A percentile compares a stretch with the other conserved stretches of the same genome.
Evolutionary conservation across 2,329 filamentous ascomycete species (phyloP).

Genomic region (Fusarium redolens): DNA sequence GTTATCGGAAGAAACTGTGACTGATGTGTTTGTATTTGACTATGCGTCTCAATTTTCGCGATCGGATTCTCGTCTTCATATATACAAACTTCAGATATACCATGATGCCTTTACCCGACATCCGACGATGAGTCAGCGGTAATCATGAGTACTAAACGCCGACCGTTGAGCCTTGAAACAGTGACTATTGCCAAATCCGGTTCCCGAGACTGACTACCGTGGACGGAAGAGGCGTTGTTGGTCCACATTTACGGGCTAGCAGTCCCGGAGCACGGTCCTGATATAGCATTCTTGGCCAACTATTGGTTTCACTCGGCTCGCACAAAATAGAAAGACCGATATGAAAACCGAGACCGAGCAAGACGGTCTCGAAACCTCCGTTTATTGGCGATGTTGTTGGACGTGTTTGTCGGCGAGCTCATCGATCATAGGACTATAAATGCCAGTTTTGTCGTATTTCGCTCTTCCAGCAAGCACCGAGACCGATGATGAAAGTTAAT

Average conservation of each 20-base stretch:
- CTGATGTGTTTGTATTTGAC: background rate
- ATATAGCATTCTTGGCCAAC: background rate
- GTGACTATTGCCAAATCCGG: background rate
- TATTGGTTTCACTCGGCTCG: background rate
- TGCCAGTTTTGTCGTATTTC: background rate
- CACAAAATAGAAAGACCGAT: background rate
- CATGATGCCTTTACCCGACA: background rate
- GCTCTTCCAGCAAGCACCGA: background rate
- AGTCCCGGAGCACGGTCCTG: background rate
- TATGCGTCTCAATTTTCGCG: fast-evolving
- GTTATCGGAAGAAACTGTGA: no score
- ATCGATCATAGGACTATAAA: no score
- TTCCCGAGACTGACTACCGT: background rate
- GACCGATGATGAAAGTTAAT: background rate
- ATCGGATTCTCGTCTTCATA: background rate
- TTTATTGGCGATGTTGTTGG: background rate
- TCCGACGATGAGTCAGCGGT: background rate
- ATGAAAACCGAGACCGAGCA: background rate
- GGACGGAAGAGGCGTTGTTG: background rate
- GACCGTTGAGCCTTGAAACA: background rate
- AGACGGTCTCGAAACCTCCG: background rate
- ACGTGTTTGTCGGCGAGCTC: background rate
- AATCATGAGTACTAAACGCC: background rate
- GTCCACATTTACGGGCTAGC: background rate
- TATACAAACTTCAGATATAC: background rate